Conservation (phyloP, 441 rosid genomes). For the Gossypium lobatum region DNA sequence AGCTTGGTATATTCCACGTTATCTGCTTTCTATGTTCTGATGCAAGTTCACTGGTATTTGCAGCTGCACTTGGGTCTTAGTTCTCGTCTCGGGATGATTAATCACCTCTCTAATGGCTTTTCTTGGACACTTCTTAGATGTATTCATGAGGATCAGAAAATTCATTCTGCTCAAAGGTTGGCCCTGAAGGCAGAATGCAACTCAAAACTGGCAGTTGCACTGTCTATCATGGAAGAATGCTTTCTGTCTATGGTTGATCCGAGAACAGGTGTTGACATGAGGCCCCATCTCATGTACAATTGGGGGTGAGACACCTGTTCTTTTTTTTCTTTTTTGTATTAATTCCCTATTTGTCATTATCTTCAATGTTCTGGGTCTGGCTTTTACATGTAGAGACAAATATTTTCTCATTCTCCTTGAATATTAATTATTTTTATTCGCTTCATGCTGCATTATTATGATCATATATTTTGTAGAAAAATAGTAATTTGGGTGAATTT, state of each 20-base stretch:
- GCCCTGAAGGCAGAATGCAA: slow-evolving; percentile 94
- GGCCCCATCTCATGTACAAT: slow-evolving; percentile 84
- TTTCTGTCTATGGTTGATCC: slow-evolving; percentile 94
- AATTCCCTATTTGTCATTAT: not conserved
- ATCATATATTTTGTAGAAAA: not conserved
- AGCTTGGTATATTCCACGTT: not conserved
- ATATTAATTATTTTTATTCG: not conserved
- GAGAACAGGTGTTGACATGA: slow-evolving; percentile 92
- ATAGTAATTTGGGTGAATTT: not conserved
- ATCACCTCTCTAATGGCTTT: slow-evolving; percentile 50
- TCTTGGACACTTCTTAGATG: slow-evolving; percentile 86
- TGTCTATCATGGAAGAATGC: slow-evolving; percentile 91
- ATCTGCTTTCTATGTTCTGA: slow-evolving; percentile 12
- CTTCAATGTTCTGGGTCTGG: slow-evolving; percentile 8
- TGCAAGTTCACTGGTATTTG: slow-evolving; percentile 18
- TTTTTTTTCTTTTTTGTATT: not conserved
- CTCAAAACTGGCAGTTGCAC: slow-evolving; percentile 85
- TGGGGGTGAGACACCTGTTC: slow-evolving; percentile 62
- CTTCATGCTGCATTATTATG: not conserved
- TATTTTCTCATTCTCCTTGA: not conserved
- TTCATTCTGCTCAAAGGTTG: slow-evolving; percentile 64
- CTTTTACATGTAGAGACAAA: not conserved
- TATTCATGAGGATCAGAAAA: slow-evolving; percentile 77
- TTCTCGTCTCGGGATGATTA: slow-evolving; percentile 64
- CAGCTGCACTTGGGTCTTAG: slow-evolving; percentile 77